Base-by-base conservation (phyloP, 2,329 filamentous ascomycete species). In the Penicillium sp. region DNA sequence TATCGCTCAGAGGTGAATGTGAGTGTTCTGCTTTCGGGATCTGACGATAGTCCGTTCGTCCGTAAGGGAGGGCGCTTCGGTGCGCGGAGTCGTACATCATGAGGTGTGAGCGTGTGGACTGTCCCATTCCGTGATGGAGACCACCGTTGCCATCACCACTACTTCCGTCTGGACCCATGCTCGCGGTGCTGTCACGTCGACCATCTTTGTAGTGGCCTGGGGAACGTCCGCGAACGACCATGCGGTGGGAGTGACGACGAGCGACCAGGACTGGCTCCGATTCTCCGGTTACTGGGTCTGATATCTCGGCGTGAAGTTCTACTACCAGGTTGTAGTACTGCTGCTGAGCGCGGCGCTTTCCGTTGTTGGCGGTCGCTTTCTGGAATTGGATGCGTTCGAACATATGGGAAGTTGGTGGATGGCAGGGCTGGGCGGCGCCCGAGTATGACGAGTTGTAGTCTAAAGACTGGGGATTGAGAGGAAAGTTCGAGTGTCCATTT, bases 381-480 rank as follows among this genome's bases (percentile, higher is more conserved):
- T 96, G 96, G 82, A 96, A 97, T 67, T 96, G 92, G 51, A 96
- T 95, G 11, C 93, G 87, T 71, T 96, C 92, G 70, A 96, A 97
- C 0, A 81, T 84, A 56, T 87, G 83, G n/a, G 80, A 79, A 8
- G 73, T 75, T 1, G 77, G 77, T 11, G 71, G 70, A 37, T 75
- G 67, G 44, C 73, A 68, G 7, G 71, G 62, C 29, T 75, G 71
- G 9, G 69, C 58, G 6, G 68, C 61, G 10, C 63, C 65, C 27
- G 64, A 59, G 55, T 72, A 74, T 4, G 74, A 64, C 19, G 66
- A 54, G 46, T 60, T 65, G 49, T 73, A 76, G 48, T 77, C 75
- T 54, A 76, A 58, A 6, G 69, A 61, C 56, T 69, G 46, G 53
- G 67, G 55, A 58, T 58, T 39, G 62, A 67, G 50, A 62, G 68